Evolutionary conservation across 2,329 filamentous ascomycete species (phyloP).

Genomic region (Alternaria rosae): DNA sequence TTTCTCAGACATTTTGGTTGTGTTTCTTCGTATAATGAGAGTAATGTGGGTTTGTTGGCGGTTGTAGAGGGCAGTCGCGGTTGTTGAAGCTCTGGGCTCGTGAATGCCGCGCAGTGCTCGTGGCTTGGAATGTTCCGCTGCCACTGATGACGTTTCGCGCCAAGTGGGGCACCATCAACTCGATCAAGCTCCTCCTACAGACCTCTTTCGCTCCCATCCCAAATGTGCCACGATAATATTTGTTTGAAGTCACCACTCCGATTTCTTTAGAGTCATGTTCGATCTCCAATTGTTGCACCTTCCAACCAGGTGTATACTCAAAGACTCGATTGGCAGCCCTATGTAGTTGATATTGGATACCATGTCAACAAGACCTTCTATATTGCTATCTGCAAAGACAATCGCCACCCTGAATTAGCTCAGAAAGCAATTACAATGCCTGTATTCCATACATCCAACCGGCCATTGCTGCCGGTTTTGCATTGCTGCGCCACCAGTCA

Average conservation of each 20-base stretch:
- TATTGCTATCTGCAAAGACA: neutral
- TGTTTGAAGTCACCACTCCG: neutral
- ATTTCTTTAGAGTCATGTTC: neutral
- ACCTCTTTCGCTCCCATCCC: neutral
- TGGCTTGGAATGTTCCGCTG: conserved; percentile 16
- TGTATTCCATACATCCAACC: neutral
- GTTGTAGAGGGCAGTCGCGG: neutral
- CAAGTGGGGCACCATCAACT: conserved; percentile 13
- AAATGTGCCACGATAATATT: neutral
- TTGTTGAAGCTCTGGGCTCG: conserved; percentile 6
- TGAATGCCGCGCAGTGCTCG: conserved; percentile 16
- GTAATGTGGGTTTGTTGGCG: neutral
- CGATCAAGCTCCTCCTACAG: neutral
- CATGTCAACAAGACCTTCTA: neutral
- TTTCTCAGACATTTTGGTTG: conserved; percentile 29
- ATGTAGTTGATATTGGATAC: neutral
- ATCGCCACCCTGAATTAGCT: neutral
- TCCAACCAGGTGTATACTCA: neutral
- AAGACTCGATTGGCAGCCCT: neutral
- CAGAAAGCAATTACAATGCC: neutral
- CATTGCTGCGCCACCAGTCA: neutral
- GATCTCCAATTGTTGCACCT: neutral
- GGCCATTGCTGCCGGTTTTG: neutral
- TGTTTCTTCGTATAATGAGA: neutral
- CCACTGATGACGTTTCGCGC: conserved; percentile 26